Base-by-base conservation (phyloP, 176 grass and related monocot species). In the Eleusine indica region DNA sequence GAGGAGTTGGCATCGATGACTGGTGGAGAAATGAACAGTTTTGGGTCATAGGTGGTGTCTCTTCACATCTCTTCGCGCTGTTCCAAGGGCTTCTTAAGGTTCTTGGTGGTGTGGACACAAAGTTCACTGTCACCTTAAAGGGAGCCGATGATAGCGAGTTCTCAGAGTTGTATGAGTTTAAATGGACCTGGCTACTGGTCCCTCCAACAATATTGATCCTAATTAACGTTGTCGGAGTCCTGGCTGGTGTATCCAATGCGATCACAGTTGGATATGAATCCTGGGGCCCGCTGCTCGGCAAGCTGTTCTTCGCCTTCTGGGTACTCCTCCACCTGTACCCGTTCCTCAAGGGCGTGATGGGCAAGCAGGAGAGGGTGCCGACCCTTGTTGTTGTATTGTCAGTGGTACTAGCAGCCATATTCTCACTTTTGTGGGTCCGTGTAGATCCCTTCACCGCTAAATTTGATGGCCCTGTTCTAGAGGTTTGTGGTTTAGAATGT, bases 381-480 rank as follows among this genome's bases (percentile, higher is more conserved):
- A 86, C 83, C 18, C 71, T 79, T 71, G 52, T 86, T 72, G 83
- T 86, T 38, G 76, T 86, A 48, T 72, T 76, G 53, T 86, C 75
- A 44, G 19, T 86, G 75, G 66, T 86, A 49, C 76, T 86, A 49
- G 66, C 83, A 13, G 43, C 83, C 66, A 77, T 86, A 69, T 41
- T 86, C 57, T 86, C 83, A 40, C 66, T 86, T n/a, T 72, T 86
- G 75, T 86, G 83, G 83, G 79, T 71, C 79, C 79, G 79, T 71
- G 79, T 71, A 32, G 56, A 41, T 60, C 79, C 67, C 14, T 82
- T 82, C 38, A 12, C 51, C 9, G 3, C 22, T 38, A 82, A 60
- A 9, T 82, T 82, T 60, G 79, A 82, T 60, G 79, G 79, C 9
- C 79, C 79, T 1, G 67, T 82, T 82, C 79, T 82, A 8, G 51